Percentiles rank a stretch among this genome's conserved stretches.
phyloP scores from a whole-genome alignment of 1,284 basidiomycete genomes.

The Austropuccinia psidii region DNA sequence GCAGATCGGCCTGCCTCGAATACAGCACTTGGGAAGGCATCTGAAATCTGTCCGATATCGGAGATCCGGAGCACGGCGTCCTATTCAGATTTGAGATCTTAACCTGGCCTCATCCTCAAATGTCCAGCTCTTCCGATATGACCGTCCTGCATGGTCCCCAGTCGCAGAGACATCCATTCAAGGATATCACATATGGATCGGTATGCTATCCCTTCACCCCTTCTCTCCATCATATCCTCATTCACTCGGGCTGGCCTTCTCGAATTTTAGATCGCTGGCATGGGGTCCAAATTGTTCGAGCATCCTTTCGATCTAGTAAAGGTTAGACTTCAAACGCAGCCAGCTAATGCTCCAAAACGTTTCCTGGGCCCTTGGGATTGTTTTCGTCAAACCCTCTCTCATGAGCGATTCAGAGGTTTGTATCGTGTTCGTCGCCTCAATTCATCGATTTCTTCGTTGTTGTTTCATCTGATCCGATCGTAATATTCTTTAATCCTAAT shows the following conservation, averaged over 20 bases:
- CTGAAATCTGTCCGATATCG: no score
- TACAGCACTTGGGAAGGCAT: no score
- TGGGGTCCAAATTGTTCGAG: constrained; percentile 72
- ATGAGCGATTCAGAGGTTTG: constrained; percentile 68
- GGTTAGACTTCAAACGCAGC: constrained; percentile 73
- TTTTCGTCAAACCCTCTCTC: constrained; percentile 64
- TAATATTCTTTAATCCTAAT: constrained; percentile 34
- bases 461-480: constrained; percentile 16
- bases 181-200: constrained; percentile 30
- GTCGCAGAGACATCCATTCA: constrained; percentile 18
- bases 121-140: no score
- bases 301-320: constrained; percentile 79
- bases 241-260: not conserved
- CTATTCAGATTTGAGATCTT: no score
- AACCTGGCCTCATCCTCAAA: no score
- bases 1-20: no score
- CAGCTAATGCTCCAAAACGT: constrained; percentile 61
- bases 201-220: not conserved
- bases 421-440: constrained; percentile 60
- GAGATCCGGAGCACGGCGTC: no score
- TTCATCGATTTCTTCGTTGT: constrained; percentile 1
- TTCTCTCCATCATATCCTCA: not conserved
- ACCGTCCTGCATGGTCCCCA: not conserved
- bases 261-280: constrained; percentile 60
- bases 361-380: constrained; percentile 75